Evolutionary conservation across 192 early-diverging fungal genomes (phyloP), one percentile per base, ranked within the genome.

Genomic region (Haplosporangium gracile): DNA sequence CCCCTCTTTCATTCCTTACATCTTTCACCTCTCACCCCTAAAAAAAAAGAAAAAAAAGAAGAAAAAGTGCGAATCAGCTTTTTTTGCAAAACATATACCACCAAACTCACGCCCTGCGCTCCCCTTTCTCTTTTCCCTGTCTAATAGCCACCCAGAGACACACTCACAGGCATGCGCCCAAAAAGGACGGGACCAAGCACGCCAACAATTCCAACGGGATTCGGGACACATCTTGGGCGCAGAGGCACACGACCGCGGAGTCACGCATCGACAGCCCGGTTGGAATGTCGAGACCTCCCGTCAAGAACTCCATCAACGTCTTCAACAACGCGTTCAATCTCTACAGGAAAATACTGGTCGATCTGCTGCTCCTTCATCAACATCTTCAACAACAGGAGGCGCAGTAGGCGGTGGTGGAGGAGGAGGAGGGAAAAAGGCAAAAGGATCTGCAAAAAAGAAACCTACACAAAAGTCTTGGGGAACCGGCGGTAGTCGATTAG

Each of bases 221-320:
- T 86, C 83, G 9, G 83, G 78, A 39, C 83, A 86, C 51, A 81
- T 86, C n/a, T 42, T 86, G 10, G 83, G 78, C 51, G 74, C 75
- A 63, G 83, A 86, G 39, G 57, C 78, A 0, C 69, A 70, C 32
- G 78, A 80, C 39, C 83, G 83, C 6, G 83, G 83, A 0, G 71
- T 72, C 5, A 86, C 83, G n/a, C 83, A 86, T 57, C 69, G 82
- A 29, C 72, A 40, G 2, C 78, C 75, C 13, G 83, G 83, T 49
- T 86, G 83, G 83, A 86, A 76, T 73, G 5, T 86, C 2, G 79
- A 74, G 8, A 16, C 39, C 1, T 79, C 73, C 3, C 74, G 83
- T 42, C 75, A 80, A 39, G 79, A 81, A 6, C 55, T 86, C 2
- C 63, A 72, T 70, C 83, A 86, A n/a, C 72, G 83, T 20, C 42